Conservation (phyloP, 352 stramenopile genomes). For the Globisporangium ultimum region DNA sequence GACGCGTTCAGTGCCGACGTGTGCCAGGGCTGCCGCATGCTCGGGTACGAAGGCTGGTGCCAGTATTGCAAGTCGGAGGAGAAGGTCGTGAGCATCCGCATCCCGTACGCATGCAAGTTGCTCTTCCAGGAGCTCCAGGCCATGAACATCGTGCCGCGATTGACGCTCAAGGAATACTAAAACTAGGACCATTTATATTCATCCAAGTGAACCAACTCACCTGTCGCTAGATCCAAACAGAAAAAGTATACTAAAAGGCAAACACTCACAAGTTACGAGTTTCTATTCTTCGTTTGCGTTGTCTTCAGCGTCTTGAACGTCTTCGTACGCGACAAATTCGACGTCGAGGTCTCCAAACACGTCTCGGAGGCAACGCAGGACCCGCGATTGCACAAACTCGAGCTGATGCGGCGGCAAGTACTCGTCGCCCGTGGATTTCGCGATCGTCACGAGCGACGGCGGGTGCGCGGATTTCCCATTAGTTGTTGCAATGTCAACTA, state of each 20-base stretch:
- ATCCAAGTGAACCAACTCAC: too few relatives aligned
- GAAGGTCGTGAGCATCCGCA: conserved; percentile 96
- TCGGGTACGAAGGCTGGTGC: conserved; percentile 98
- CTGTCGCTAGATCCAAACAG: neutral
- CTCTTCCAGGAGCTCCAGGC: conserved; percentile 98
- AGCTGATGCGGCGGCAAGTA: conserved; percentile 70
- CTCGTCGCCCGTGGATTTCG: conserved; percentile 70
- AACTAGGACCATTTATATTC: too few relatives aligned
- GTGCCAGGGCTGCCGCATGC: conserved; percentile 96
- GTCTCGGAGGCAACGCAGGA: conserved; percentile 46
- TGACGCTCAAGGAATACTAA: conserved; percentile 95
- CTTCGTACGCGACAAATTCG: conserved; percentile 59
- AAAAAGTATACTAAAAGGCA: neutral
- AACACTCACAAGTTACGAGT: neutral
- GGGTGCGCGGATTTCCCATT: conserved; percentile 19
- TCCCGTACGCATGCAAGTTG: conserved; percentile 99
- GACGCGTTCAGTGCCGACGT: conserved; percentile 99
- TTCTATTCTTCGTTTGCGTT: conserved; percentile 7
- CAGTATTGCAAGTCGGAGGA: conserved; percentile 98
- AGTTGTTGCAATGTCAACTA: conserved; percentile 7
- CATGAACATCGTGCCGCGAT: conserved; percentile 99
- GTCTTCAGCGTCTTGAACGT: conserved; percentile 10
- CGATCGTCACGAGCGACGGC: conserved; percentile 79
- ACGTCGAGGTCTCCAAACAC: conserved; percentile 27
- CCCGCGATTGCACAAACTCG: conserved; percentile 33